phyloP scores from a whole-genome alignment of 495 filamentous ascomycete genomes.

The Tuber calosporum region DNA sequence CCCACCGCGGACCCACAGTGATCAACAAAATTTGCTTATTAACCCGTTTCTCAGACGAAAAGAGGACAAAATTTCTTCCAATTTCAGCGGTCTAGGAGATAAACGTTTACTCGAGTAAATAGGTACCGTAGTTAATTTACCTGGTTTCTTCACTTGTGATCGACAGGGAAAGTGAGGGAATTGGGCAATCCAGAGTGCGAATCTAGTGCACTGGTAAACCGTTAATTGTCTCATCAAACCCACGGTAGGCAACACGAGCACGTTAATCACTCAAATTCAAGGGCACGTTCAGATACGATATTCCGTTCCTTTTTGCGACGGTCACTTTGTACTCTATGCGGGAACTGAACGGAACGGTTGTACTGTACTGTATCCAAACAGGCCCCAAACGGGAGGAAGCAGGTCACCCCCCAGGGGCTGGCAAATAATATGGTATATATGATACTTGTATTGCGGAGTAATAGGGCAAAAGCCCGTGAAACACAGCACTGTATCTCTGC shows the following conservation, averaged over 20 bases:
- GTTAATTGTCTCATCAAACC: neutral
- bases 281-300: too few relatives aligned
- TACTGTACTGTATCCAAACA: too few relatives aligned
- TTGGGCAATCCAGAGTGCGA: neutral
- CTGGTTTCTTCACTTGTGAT: neutral
- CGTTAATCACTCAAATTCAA: neutral
- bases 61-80: neutral
- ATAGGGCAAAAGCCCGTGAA: neutral
- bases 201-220: neutral
- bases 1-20: neutral
- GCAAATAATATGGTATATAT: too few relatives aligned
- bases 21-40: neutral
- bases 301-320: too few relatives aligned
- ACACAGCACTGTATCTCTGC: neutral
- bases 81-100: neutral
- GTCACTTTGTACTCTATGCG: too few relatives aligned
- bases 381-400: too few relatives aligned
- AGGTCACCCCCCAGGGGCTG: too few relatives aligned
- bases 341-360: too few relatives aligned
- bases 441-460: neutral
- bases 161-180: neutral
- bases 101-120: neutral
- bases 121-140: neutral
- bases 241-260: neutral
- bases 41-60: neutral